Evolutionary conservation across 2,329 filamentous ascomycete genomes (phyloP).

Genomic region (Tolypocladium endophyticum): DNA sequence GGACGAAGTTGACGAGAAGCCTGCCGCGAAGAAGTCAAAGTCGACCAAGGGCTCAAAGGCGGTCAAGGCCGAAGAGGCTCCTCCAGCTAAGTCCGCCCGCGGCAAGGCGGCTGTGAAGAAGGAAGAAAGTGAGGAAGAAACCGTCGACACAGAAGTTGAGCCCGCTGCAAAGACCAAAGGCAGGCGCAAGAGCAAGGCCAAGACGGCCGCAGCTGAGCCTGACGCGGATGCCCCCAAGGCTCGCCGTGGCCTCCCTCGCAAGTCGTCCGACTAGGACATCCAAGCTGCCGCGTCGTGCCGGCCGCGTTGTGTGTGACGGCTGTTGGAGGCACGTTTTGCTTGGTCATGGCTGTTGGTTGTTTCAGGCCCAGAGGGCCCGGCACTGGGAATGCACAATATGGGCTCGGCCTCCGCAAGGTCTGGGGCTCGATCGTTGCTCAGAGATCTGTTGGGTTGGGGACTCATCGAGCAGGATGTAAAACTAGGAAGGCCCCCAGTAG

Average conservation of each 20-base stretch:
- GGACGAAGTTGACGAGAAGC: conserved; percentile 19
- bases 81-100: neutral
- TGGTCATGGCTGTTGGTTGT: too few relatives aligned
- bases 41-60: conserved; percentile 14
- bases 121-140: conserved; percentile 5
- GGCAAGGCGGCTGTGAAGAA: conserved; percentile 4
- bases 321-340: neutral
- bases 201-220: conserved; percentile 7
- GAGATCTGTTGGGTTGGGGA: neutral
- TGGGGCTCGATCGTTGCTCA: neutral
- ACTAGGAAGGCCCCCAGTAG: neutral
- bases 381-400: neutral
- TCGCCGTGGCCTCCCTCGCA: conserved; percentile 16
- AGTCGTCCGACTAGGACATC: conserved; percentile 6
- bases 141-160: conserved; percentile 3
- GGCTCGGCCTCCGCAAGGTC: neutral
- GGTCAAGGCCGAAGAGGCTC: conserved; percentile 9
- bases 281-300: neutral
- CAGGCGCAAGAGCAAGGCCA: conserved; percentile 18
- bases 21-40: conserved; percentile 25
- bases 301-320: neutral
- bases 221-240: neutral
- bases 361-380: neutral
- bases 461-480: neutral
- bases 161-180: conserved; percentile 17